Evolutionary conservation across 108 stramenopile genomes (phyloP).

Genomic region (Pseudonitzschia multistriata): DNA sequence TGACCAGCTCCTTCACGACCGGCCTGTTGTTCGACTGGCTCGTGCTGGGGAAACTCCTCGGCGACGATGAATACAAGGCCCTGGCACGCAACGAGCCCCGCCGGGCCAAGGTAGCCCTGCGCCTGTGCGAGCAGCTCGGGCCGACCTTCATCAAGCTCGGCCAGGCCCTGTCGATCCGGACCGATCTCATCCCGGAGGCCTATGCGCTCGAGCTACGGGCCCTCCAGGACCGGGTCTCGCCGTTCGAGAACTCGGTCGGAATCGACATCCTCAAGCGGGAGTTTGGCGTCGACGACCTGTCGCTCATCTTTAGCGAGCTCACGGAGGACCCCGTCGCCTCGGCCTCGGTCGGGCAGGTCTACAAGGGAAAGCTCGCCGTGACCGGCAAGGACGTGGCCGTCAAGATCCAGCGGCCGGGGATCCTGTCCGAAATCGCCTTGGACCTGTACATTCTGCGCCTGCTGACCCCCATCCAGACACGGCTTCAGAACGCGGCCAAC

Average conservation of each 20-base stretch:
- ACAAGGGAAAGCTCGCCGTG: slow-evolving; percentile 43
- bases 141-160: slow-evolving; percentile 90
- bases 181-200: slow-evolving; percentile 77
- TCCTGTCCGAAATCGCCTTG: slow-evolving; percentile 85
- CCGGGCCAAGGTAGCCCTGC: slow-evolving; percentile 65
- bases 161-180: slow-evolving; percentile 82
- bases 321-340: slow-evolving; percentile 57
- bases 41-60: slow-evolving; percentile 55
- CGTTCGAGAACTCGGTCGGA: slow-evolving; percentile 69
- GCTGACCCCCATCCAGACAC: slow-evolving; percentile 73
- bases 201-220: slow-evolving; percentile 80
- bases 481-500: slow-evolving; percentile 58
- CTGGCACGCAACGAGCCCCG: slow-evolving; percentile 62
- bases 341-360: slow-evolving; percentile 79
- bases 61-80: slow-evolving; percentile 61
- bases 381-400: slow-evolving; percentile 80
- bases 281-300: slow-evolving; percentile 47
- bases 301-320: slow-evolving; percentile 40
- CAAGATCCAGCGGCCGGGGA: slow-evolving; percentile 92
- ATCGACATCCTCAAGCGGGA: slow-evolving; percentile 50
- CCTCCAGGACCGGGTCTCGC: slow-evolving; percentile 85
- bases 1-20: slow-evolving; percentile 60
- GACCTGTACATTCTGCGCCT: slow-evolving; percentile 86
- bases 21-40: slow-evolving; percentile 80
- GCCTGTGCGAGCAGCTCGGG: slow-evolving; percentile 65